Evolutionary conservation across 2,329 filamentous ascomycete genomes (phyloP).

Genomic region (Alternaria angustiovoidea): DNA sequence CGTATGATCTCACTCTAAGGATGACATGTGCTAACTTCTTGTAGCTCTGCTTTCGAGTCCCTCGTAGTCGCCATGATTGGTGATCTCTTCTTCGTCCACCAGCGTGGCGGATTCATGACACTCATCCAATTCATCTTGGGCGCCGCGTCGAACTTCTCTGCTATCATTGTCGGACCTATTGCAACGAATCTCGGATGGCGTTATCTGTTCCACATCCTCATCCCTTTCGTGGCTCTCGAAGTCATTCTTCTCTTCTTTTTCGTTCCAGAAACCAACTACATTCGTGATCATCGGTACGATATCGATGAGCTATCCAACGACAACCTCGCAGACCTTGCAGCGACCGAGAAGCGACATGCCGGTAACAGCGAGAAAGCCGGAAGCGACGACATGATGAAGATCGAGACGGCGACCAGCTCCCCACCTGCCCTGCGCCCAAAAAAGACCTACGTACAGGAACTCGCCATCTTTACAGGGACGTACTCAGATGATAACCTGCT

Average conservation of each 20-base stretch:
- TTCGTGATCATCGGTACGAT: slow-evolving; percentile 48
- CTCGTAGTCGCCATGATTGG: slow-evolving; percentile 48
- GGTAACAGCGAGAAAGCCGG: slow-evolving; percentile 12
- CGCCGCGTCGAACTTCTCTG: slow-evolving; percentile 47
- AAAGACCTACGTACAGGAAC: slow-evolving; percentile 49
- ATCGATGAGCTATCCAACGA: slow-evolving; percentile 43
- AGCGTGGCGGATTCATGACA: slow-evolving; percentile 46
- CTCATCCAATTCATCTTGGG: slow-evolving; percentile 49
- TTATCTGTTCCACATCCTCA: slow-evolving; percentile 58
- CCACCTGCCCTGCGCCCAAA: slow-evolving; percentile 31
- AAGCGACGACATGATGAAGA: slow-evolving; percentile 25
- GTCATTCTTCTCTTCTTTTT: slow-evolving; percentile 57
- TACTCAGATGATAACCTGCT: slow-evolving; percentile 51
- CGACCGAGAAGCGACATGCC: slow-evolving; percentile 32
- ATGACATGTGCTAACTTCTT: slow-evolving; percentile 23
- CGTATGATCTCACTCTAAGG: not conserved
- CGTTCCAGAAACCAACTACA: slow-evolving; percentile 62
- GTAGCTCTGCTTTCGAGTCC: slow-evolving; percentile 46
- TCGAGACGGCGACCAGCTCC: slow-evolving; percentile 31
- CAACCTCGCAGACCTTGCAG: slow-evolving; percentile 38
- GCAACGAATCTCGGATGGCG: slow-evolving; percentile 47
- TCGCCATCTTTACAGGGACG: slow-evolving; percentile 52
- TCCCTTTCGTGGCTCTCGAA: slow-evolving; percentile 57
- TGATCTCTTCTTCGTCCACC: slow-evolving; percentile 49
- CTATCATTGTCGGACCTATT: slow-evolving; percentile 49